Evolutionary conservation across 208 protist genomes (phyloP).

Genomic region (Leishmania amazonensis): DNA sequence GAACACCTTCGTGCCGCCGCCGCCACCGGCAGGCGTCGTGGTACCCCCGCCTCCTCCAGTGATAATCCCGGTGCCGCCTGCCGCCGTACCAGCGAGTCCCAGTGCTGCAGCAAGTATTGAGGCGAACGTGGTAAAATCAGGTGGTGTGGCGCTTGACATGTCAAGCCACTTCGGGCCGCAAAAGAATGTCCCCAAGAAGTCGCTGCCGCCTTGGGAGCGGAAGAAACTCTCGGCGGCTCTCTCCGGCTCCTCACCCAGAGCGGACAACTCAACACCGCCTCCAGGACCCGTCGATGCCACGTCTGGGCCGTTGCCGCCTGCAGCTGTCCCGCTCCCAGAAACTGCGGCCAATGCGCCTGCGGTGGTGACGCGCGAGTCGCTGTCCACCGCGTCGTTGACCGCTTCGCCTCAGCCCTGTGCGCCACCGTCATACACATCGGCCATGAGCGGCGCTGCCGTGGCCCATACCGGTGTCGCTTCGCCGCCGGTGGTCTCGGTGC

Average conservation of each 20-base stretch:
- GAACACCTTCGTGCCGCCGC: conserved; percentile 36
- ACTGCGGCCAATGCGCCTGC: conserved; percentile 3
- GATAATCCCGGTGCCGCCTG: conserved; percentile 12
- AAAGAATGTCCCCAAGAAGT: conserved; percentile 34
- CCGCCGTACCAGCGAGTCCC: neutral
- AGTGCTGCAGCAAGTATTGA: neutral
- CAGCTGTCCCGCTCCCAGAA: neutral
- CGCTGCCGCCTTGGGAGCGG: conserved; percentile 49
- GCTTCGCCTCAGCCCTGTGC: neutral
- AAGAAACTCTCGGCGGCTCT: conserved; percentile 15
- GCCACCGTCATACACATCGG: neutral
- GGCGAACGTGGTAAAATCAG: conserved; percentile 28
- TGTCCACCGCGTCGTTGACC: conserved; percentile 3
- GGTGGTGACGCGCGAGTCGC: conserved; percentile 19
- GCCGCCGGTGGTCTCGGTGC: neutral
- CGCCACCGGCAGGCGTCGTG: conserved; percentile 27
- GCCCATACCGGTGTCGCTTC: neutral
- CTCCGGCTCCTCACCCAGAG: conserved; percentile 7
- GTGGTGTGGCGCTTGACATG: conserved; percentile 56
- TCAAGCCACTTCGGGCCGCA: conserved; percentile 30
- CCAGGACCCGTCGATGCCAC: neutral
- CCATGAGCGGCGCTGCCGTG: neutral
- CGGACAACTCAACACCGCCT: conserved; percentile 1
- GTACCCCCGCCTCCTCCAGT: conserved; percentile 22
- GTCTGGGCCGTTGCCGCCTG: conserved; percentile 6